These are phyloP conservation scores for Nitzschia sp. DNA, from an alignment of 108 stramenopile genomes.

Conservation along the genomic window DNA sequence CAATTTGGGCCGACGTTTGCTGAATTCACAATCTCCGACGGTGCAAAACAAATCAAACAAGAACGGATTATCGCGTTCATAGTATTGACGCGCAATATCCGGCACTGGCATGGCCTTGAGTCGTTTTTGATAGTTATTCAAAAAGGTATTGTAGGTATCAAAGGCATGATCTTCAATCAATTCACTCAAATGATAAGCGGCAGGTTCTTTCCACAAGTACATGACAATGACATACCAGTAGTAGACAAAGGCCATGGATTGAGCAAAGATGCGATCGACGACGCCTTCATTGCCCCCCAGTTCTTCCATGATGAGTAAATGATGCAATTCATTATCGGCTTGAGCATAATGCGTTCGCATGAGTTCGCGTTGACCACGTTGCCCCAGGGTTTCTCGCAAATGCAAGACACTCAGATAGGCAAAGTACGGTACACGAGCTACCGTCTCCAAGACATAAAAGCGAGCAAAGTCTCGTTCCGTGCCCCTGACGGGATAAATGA, in stretches of 20 bases:
- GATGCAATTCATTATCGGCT: conserved; percentile 94
- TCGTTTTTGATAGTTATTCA: conserved; percentile 55
- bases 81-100: conserved; percentile 72
- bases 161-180: conserved; percentile 87
- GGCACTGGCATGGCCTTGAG: conserved; percentile 70
- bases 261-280: conserved; percentile 85
- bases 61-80: conserved; percentile 74
- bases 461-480: conserved; percentile 60
- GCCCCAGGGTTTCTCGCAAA: conserved; percentile 89
- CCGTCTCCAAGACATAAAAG: conserved; percentile 93
- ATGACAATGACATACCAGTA: conserved; percentile 85
- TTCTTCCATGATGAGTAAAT: conserved; percentile 95
- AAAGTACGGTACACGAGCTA: conserved; percentile 96
- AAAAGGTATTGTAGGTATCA: conserved; percentile 79
- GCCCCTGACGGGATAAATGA: conserved; percentile 50
- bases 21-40: neutral
- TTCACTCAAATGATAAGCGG: conserved; percentile 85
- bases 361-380: conserved; percentile 72
- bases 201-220: conserved; percentile 69
- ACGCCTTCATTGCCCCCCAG: conserved; percentile 82
- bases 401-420: conserved; percentile 88
- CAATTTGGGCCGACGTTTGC: conserved; percentile 57
- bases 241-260: conserved; percentile 91
- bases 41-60: conserved; percentile 77
- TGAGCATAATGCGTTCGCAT: conserved; percentile 71